phyloP scores from a whole-genome alignment of 352 stramenopile species.

The Globisporangium camurandrum region DNA sequence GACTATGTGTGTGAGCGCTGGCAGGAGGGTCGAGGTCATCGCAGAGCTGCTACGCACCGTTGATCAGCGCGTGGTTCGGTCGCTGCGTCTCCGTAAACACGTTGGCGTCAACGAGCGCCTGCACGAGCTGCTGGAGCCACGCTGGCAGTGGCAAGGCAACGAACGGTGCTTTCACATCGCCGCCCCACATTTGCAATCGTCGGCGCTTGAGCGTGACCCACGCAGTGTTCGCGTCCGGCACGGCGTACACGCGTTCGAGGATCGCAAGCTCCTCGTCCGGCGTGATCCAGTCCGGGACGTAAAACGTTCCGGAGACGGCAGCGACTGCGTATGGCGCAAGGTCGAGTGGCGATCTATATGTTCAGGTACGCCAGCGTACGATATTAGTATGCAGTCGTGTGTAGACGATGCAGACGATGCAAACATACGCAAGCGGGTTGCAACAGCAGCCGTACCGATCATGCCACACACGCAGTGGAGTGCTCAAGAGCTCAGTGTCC shows the following conservation, averaged over 20 bases:
- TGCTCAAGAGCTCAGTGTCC: neutral
- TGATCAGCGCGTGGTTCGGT: conserved; percentile 70
- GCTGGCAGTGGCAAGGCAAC: conserved; percentile 26
- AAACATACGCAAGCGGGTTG: neutral
- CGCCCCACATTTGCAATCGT: conserved; percentile 63
- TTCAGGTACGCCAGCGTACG: no score
- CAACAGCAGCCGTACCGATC: conserved; percentile 12
- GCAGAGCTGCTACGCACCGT: conserved; percentile 22
- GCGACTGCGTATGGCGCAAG: conserved; percentile 25
- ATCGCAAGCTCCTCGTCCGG: conserved; percentile 48
- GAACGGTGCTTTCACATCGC: conserved; percentile 51
- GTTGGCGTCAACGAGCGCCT: conserved; percentile 35
- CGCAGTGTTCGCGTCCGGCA: conserved; percentile 18
- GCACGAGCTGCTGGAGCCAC: conserved; percentile 48
- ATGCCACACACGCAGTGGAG: neutral
- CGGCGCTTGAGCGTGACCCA: conserved; percentile 66
- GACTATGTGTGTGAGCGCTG: neutral
- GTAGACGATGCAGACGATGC: neutral
- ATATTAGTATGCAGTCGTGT: no score
- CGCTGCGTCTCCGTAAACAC: conserved; percentile 38
- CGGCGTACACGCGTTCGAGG: conserved; percentile 43
- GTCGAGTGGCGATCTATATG: conserved; percentile 17
- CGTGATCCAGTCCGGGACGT: conserved; percentile 59
- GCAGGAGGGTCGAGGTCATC: neutral
- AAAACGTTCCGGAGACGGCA: conserved; percentile 40